These are phyloP conservation scores for Hypholoma fasciculare DNA, from an alignment of 768 basidiomycete species.

Conservation along the genomic window DNA sequence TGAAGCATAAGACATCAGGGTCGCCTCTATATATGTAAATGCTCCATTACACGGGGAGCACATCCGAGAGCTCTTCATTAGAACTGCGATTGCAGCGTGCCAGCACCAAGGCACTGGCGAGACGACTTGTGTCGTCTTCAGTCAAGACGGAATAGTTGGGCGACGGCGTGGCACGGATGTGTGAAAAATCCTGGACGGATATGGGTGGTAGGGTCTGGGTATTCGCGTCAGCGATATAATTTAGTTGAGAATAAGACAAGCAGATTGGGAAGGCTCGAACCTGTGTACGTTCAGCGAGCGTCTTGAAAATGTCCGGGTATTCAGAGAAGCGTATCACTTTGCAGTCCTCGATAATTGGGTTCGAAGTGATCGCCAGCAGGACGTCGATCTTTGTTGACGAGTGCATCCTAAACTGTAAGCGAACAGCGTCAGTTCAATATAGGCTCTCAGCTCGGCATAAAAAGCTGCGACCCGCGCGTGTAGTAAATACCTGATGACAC, in stretches of 20 bases:
- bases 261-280: constrained; percentile 6
- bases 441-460: background rate
- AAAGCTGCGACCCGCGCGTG: background rate
- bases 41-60: background rate
- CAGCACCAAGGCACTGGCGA: constrained; percentile 1
- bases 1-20: no score
- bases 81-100: background rate
- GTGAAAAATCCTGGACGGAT: constrained; percentile 83
- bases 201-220: constrained; percentile 27
- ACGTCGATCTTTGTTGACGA: constrained; percentile 63
- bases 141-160: constrained; percentile 65
- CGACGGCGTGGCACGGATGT: constrained; percentile 73
- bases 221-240: background rate
- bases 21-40: background rate
- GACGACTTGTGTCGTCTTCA: constrained; percentile 13
- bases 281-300: constrained; percentile 15
- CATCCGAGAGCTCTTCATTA: background rate
- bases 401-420: constrained; percentile 83
- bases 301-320: constrained; percentile 50
- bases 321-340: constrained; percentile 56
- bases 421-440: background rate
- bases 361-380: constrained; percentile 65
- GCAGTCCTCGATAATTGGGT: constrained; percentile 83
- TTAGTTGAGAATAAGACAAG: no score
- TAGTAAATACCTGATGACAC: constrained; percentile 58